Evolutionary conservation across 441 rosid species (phyloP).

Genomic region (Eutrema salsugineum): DNA sequence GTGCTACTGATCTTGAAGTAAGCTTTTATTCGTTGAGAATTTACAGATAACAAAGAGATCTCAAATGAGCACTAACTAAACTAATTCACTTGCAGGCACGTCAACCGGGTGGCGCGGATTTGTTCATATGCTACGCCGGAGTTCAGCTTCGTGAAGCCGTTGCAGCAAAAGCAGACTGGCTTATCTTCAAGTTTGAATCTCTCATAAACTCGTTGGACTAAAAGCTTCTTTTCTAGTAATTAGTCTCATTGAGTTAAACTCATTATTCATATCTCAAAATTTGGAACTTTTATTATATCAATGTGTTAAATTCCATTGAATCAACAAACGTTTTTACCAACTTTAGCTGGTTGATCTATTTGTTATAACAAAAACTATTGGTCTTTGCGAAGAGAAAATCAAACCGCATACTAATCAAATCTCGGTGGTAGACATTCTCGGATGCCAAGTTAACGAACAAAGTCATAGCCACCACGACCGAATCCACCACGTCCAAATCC

Average conservation of each 20-base stretch:
- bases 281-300: not conserved
- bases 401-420: conserved; percentile 10
- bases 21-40: not conserved
- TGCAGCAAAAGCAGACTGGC: conserved; percentile 91
- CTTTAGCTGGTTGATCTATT: conserved; percentile 9
- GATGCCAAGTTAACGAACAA: conserved; percentile 22
- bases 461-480: conserved; percentile 6
- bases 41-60: not conserved
- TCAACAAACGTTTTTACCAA: conserved; percentile 1
- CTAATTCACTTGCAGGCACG: conserved; percentile 54
- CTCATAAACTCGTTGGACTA: conserved; percentile 55
- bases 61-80: not conserved
- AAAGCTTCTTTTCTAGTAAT: not conserved
- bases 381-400: conserved; percentile 2
- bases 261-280: conserved; percentile 13
- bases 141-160: conserved; percentile 82
- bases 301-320: conserved; percentile 8
- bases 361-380: conserved; percentile 12
- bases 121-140: conserved; percentile 87
- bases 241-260: not conserved
- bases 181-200: conserved; percentile 58
- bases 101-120: conserved; percentile 78
- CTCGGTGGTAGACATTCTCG: not conserved
- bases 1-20: conserved; percentile 97
- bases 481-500: conserved; percentile 7